Evolutionary conservation across 495 filamentous ascomycete species (phyloP), one percentile per base, ranked within the genome.

Genomic region (Lasiosphaeris hirsuta): DNA sequence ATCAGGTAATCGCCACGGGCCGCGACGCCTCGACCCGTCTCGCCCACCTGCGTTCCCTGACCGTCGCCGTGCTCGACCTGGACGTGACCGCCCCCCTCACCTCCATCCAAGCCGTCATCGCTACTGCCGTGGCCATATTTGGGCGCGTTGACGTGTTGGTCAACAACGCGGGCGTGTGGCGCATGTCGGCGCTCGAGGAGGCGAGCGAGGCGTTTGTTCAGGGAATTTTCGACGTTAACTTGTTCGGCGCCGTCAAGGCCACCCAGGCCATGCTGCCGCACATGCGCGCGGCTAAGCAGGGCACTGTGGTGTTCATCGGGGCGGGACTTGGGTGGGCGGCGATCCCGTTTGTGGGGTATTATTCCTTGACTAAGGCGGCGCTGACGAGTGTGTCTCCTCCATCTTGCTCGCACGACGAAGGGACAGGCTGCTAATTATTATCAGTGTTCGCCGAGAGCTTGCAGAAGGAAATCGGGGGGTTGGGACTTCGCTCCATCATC

Each of bases 1-100:
- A 84, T 64, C 70, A 70, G 33, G 80, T 83, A 15, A 80, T 87
- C 51, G 82, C 82, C 5, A 79, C 79, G 1, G 79, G 78, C 17
- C 81, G 83, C 18, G 69, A 67, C 49, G 62, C 68, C 15, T 36
- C 54, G 4, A 61, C 72, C 0, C 72, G 67, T 37, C 68, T 83
- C 11, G 51, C 71, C 23, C 59, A 71, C 46, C 69, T 83, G 11
- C 65, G 73, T 55, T 68, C 72, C 41, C 63, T 71, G 35, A 72
- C 72, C 11, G 54, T 70, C 14, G 62, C 70, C 8, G 65, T 73
- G 14, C 63, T 78, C 42, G 69, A 72, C 38, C 71, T 84, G 41
- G 78, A 81, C 36, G 78, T 80, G 8, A 77, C 74, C 3, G 67
- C 73, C 13, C 66, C 74, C 39, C 69, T 50, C 51, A 52, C 62